Evolutionary conservation across 768 basidiomycete species (phyloP).

Genomic region (Lentinula sp.): DNA sequence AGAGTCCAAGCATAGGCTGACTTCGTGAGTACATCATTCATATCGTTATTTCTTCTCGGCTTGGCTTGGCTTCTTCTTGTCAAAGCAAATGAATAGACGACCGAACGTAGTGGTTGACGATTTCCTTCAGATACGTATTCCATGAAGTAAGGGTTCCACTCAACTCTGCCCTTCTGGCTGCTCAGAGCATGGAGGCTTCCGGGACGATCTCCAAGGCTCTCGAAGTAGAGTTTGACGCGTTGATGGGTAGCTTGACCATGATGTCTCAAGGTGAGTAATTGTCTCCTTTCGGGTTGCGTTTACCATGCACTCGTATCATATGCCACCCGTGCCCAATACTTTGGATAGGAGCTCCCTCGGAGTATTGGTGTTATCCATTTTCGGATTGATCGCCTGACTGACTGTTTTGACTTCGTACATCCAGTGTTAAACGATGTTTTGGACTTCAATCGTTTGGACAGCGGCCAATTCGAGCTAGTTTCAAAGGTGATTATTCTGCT

Average conservation of each 20-base stretch:
- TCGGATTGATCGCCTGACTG: slow-evolving; percentile 13
- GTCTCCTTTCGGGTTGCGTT: not conserved
- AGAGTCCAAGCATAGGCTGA: slow-evolving; percentile 24
- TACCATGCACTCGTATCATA: no score
- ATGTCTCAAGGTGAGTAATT: slow-evolving; percentile 56
- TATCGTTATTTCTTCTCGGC: slow-evolving; percentile 5
- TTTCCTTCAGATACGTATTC: slow-evolving; percentile 37
- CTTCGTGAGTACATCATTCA: slow-evolving; percentile 42
- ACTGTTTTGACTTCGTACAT: not conserved
- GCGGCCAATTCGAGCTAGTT: slow-evolving; percentile 57
- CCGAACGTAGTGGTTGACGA: not conserved
- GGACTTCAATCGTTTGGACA: slow-evolving; percentile 68
- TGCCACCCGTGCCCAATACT: no score
- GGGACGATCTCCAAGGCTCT: slow-evolving; percentile 48
- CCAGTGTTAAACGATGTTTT: slow-evolving; percentile 59
- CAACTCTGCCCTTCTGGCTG: slow-evolving; percentile 50
- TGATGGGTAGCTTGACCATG: slow-evolving; percentile 63
- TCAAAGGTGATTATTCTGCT: slow-evolving; percentile 21
- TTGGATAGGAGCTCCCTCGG: no score
- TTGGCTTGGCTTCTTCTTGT: not conserved
- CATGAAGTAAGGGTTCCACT: slow-evolving; percentile 59
- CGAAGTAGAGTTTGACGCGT: slow-evolving; percentile 61
- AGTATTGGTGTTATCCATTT: not conserved
- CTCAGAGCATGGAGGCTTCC: slow-evolving; percentile 64
- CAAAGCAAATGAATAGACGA: not conserved